Percentiles rank a stretch among this genome's conserved stretches.
These are phyloP conservation scores for Ophiostoma populinum DNA, from an alignment of 2,329 filamentous ascomycete genomes.

Conservation along the genomic window DNA sequence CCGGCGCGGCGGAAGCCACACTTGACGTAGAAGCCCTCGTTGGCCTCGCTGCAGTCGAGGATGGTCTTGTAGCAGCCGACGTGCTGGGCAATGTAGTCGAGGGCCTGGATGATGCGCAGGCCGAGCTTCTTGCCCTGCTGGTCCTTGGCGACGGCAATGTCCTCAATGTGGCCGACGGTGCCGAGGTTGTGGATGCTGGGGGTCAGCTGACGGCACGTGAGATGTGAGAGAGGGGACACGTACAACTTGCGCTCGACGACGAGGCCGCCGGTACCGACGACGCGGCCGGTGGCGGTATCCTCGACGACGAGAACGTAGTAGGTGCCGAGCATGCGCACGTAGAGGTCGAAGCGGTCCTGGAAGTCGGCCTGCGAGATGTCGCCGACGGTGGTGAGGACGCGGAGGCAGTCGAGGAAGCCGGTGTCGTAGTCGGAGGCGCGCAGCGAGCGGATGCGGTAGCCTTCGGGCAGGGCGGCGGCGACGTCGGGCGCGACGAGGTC, in stretches of 20 bases:
- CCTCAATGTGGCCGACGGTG: constrained; percentile 87
- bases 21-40: constrained; percentile 96
- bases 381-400: constrained; percentile 83
- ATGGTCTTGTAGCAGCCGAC: constrained; percentile 96
- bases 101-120: constrained; percentile 77
- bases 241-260: constrained; percentile 91
- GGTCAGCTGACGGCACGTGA: background rate
- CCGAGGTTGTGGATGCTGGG: constrained; percentile 64
- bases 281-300: constrained; percentile 41
- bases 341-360: constrained; percentile 66
- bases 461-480: constrained; percentile 52
- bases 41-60: constrained; percentile 87
- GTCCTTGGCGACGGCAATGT: constrained; percentile 86
- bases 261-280: constrained; percentile 83
- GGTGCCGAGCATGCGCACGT: constrained; percentile 51
- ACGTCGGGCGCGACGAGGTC: constrained; percentile 65
- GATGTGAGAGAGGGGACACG: constrained; percentile 17
- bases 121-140: constrained; percentile 97
- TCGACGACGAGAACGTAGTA: constrained; percentile 83
- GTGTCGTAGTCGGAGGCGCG: constrained; percentile 58
- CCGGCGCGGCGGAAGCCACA: constrained; percentile 88
- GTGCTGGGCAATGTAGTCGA: constrained; percentile 74
- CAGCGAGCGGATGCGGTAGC: constrained; percentile 70
- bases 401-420: constrained; percentile 80
- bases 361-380: constrained; percentile 64